Evolutionary conservation across 768 basidiomycete genomes (phyloP).

Genomic region (Xerocomus spinulosus): DNA sequence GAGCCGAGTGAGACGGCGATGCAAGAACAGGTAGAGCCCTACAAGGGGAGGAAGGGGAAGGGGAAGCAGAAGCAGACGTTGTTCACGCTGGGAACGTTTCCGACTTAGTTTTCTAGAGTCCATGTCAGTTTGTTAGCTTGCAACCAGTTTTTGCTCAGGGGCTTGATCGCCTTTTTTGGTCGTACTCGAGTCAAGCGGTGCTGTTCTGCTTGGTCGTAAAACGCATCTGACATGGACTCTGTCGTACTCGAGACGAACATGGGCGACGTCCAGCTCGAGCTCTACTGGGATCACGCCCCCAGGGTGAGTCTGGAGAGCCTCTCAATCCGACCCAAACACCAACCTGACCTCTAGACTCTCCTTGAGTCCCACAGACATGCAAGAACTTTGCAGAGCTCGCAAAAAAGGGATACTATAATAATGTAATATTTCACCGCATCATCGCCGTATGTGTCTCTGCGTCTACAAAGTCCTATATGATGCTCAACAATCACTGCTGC

Average conservation of each 20-base stretch:
- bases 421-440: slow-evolving; percentile 86
- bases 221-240: slow-evolving; percentile 33
- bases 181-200: too few species aligned
- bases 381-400: slow-evolving; percentile 91
- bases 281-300: slow-evolving; percentile 93
- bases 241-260: slow-evolving; percentile 79
- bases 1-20: not conserved
- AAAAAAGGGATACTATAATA: slow-evolving; percentile 91
- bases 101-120: too few species aligned
- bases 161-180: slow-evolving; percentile 1
- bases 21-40: not conserved
- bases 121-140: too few species aligned
- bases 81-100: slow-evolving; percentile 59
- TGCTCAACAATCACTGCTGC: too few species aligned
- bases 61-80: slow-evolving; percentile 82
- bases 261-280: slow-evolving; percentile 84
- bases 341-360: slow-evolving; percentile 1
- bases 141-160: too few species aligned
- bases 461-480: too few species aligned
- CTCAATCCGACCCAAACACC: not conserved
- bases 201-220: too few species aligned
- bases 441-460: slow-evolving; percentile 66
- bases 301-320: slow-evolving; percentile 34
- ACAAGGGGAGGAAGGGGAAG: slow-evolving; percentile 70
- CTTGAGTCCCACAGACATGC: slow-evolving; percentile 62